Evolutionary conservation across 176 grass and related monocot genomes (phyloP), one percentile per base, ranked within the genome.

Genomic region (Carex parvula): DNA sequence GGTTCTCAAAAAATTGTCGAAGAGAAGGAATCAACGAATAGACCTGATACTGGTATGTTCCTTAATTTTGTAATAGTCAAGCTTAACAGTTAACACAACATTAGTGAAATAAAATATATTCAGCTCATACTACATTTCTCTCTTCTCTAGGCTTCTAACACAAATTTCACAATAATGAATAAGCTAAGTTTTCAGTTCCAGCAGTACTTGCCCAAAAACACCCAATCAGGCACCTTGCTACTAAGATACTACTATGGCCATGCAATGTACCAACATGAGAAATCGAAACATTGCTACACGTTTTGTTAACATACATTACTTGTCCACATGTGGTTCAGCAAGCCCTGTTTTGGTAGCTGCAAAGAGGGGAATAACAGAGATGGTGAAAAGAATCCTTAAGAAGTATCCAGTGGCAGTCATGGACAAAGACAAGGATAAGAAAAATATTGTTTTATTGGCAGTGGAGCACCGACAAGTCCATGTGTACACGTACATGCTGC

Each of bases 281-380:
- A 68, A 35, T 37, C 13, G 16, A 68, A 73, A 53, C 24, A 35
- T 53, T 74, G 21, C 20, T 74, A 24, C 22, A 50, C 42, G 14
- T 48, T 24, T 48, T 74, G n/a, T 26, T 26, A 24, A 46, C 41
- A 22, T 48, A 42, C 39, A 42, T 42, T 42, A 41, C 39, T 53
- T 53, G 70, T 59, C 11, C 3, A 20, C 7, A 53, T 52, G 46
- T 53, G 41, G 44, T 74, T 44, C 70, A 85, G 83, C 17, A 26
- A 85, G 57, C 22, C 56, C 83, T 18, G 30, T 85, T 18, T 39
- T 85, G 5, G 18, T 85, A 57, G 83, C 83, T 13, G 83, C 83
- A 48, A 85, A 85, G 32, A 85, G 17, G 26, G 83, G 83, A 16
- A 46, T 85, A 59, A 74, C 3, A 18, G 70, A 85, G 83, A 64